Conservation (phyloP, 257 asterid species). For the Verbena officinalis region DNA sequence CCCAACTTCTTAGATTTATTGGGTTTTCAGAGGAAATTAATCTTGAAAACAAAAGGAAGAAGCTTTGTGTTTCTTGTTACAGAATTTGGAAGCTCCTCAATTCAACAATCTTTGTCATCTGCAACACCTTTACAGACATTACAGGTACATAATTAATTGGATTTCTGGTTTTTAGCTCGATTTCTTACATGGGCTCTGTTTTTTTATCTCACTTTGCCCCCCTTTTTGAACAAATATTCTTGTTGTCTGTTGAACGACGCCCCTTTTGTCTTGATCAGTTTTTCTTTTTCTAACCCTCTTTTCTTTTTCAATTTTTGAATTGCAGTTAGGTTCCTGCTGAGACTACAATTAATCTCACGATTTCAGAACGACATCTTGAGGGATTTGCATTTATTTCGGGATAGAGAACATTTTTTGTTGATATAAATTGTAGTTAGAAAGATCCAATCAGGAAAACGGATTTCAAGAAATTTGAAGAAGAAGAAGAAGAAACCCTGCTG, state of each 20-base stretch:
- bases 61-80: not conserved
- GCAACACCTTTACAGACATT: not conserved
- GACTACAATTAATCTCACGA: too few species aligned
- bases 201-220: too few species aligned
- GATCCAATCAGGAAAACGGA: not conserved
- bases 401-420: not conserved
- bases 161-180: conserved; percentile 1
- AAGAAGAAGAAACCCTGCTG: too few species aligned
- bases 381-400: not conserved
- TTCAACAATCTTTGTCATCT: conserved; percentile 5
- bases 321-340: conserved; percentile 8
- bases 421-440: not conserved
- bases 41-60: not conserved
- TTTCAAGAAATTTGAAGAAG: too few species aligned
- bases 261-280: too few species aligned
- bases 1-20: not conserved
- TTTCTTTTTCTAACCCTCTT: too few species aligned
- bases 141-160: conserved; percentile 6
- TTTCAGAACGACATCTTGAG: not conserved
- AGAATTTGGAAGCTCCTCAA: not conserved
- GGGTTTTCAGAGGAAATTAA: not conserved
- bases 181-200: conserved; percentile 12
- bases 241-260: too few species aligned
- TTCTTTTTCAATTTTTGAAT: conserved; percentile 17
- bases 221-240: not conserved